These are phyloP conservation scores for Fusarium redolens DNA, from an alignment of 2,329 filamentous ascomycete genomes.

Conservation along the genomic window DNA sequence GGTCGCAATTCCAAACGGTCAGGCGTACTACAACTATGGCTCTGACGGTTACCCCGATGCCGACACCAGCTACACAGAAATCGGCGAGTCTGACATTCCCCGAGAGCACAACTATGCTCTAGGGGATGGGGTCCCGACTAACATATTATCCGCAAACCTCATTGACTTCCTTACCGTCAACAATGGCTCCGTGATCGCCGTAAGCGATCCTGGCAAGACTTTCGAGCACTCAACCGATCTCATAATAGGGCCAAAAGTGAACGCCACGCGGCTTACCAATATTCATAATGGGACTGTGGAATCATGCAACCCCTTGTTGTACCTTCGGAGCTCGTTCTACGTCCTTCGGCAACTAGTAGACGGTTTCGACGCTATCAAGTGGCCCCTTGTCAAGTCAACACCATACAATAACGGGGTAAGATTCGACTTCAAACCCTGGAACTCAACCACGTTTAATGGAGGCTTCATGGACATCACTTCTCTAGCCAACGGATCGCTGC, in stretches of 20 bases:
- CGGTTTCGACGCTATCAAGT: background rate
- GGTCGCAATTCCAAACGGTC: background rate
- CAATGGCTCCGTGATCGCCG: background rate
- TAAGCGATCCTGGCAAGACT: background rate
- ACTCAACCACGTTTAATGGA: background rate
- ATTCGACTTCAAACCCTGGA: background rate
- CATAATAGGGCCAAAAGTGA: background rate
- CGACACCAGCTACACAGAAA: background rate
- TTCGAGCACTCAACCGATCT: background rate
- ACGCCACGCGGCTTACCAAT: background rate
- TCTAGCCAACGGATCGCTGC: background rate
- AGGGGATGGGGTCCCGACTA: background rate
- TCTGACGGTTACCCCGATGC: background rate
- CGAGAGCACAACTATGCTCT: background rate
- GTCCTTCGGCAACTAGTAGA: background rate
- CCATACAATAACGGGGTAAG: background rate
- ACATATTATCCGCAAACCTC: background rate
- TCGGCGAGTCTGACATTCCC: background rate
- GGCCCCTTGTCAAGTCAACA: background rate
- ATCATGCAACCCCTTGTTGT: background rate
- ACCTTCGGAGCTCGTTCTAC: background rate
- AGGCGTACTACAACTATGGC: background rate
- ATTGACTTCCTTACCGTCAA: background rate
- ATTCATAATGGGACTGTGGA: background rate
- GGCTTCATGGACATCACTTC: background rate